phyloP scores from a whole-genome alignment of 139 green algal genomes.

The Haematococcus sp. region DNA sequence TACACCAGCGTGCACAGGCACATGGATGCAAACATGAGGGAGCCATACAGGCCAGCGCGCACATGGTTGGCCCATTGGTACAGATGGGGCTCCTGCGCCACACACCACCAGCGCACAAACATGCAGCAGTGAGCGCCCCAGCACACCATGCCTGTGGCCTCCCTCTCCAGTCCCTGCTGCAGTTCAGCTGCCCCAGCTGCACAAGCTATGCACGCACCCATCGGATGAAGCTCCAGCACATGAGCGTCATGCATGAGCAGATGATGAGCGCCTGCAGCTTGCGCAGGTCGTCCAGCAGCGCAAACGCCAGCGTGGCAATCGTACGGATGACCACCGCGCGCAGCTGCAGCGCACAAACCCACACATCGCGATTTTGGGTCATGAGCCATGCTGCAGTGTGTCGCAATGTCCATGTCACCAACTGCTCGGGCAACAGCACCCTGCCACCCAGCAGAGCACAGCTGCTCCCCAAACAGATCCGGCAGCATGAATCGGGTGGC shows the following conservation, averaged over 20 bases:
- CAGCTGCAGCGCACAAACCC: neutral
- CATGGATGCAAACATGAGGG: slow-evolving; percentile 26
- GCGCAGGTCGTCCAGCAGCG: slow-evolving; percentile 21
- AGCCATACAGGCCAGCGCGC: slow-evolving; percentile 33
- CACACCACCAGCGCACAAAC: too few species aligned
- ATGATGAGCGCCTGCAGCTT: slow-evolving; percentile 32
- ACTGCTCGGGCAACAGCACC: slow-evolving; percentile 10
- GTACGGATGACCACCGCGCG: slow-evolving; percentile 21
- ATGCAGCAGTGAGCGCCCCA: too few species aligned
- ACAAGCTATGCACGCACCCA: neutral
- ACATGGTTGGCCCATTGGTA: slow-evolving; percentile 47
- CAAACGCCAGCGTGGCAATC: slow-evolving; percentile 16
- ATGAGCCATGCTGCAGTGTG: too few species aligned
- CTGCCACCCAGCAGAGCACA: too few species aligned
- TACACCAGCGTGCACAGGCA: too few species aligned
- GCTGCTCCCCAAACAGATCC: too few species aligned
- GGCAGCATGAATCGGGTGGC: too few species aligned
- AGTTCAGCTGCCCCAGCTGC: too few species aligned
- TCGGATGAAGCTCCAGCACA: slow-evolving; percentile 35
- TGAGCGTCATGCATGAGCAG: slow-evolving; percentile 12
- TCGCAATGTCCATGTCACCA: too few species aligned
- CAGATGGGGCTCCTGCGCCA: slow-evolving; percentile 39
- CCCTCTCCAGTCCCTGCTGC: too few species aligned
- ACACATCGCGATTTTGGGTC: neutral
- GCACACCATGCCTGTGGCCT: too few species aligned